Percentiles rank a stretch among this genome's conserved stretches.
phyloP scores from a whole-genome alignment of 2,329 filamentous ascomycete genomes.

The Diaporthe nobilis region DNA sequence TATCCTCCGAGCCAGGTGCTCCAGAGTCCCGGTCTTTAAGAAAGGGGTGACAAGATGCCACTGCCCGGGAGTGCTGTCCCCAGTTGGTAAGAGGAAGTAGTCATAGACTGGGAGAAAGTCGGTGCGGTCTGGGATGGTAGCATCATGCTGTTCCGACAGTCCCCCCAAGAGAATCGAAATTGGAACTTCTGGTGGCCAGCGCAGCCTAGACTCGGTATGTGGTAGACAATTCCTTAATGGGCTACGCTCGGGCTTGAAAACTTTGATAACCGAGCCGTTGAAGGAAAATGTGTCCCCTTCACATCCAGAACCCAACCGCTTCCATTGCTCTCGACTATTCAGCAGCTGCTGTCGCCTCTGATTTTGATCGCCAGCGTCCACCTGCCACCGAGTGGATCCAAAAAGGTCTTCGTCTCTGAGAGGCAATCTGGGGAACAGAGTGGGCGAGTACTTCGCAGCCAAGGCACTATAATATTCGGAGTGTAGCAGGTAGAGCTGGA shows the following conservation, averaged over 20 bases:
- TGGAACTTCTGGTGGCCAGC: constrained; percentile 53
- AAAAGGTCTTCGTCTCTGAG: constrained; percentile 2
- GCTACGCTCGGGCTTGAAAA: constrained; percentile 46
- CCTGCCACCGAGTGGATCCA: constrained; percentile 21
- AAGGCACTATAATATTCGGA: constrained; percentile 21
- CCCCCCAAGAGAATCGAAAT: constrained; percentile 50
- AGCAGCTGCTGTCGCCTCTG: constrained; percentile 38
- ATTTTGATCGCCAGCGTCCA: not conserved
- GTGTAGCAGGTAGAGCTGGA: constrained; percentile 34
- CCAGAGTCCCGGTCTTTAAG: constrained; percentile 47
- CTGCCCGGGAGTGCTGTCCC: not conserved
- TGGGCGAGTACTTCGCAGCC: constrained; percentile 33
- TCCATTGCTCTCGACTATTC: constrained; percentile 47
- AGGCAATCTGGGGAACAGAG: constrained; percentile 12
- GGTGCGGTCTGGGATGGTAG: constrained; percentile 25
- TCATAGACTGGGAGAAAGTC: constrained; percentile 50
- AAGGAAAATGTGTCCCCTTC: constrained; percentile 51
- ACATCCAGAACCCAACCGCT: constrained; percentile 47
- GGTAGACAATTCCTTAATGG: constrained; percentile 53
- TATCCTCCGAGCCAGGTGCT: constrained; percentile 46
- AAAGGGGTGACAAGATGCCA: constrained; percentile 52
- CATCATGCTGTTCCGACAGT: constrained; percentile 25
- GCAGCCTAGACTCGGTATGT: constrained; percentile 26
- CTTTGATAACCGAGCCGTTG: constrained; percentile 50
- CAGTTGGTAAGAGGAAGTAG: constrained; percentile 48